phyloP scores from a whole-genome alignment of 768 basidiomycete genomes.

The Tricholoma flavovirens region DNA sequence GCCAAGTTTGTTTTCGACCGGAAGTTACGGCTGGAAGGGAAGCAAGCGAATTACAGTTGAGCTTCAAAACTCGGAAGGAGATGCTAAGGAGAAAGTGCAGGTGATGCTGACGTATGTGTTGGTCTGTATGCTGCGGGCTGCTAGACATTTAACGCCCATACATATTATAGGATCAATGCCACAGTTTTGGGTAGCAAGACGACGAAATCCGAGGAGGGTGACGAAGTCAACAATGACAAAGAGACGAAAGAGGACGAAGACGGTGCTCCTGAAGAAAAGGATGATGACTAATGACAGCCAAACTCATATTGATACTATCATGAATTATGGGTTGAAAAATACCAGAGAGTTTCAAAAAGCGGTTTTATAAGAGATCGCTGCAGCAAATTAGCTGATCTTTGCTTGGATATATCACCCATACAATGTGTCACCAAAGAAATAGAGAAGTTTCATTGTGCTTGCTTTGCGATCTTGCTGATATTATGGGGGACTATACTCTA shows the following conservation, averaged over 20 bases:
- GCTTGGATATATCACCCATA: too few species aligned
- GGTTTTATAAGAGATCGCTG: too few species aligned
- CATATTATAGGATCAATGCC: slow-evolving; percentile 61
- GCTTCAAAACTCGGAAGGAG: slow-evolving; percentile 44
- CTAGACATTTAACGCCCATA: slow-evolving; percentile 1
- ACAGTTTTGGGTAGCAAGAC: slow-evolving; percentile 69
- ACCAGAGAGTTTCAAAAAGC: too few species aligned
- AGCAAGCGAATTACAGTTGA: slow-evolving; percentile 63
- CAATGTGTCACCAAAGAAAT: too few species aligned
- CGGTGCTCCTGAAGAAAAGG: slow-evolving; percentile 16
- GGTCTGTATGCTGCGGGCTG: background rate
- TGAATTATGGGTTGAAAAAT: too few species aligned
- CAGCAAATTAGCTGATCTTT: too few species aligned
- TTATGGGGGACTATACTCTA: too few species aligned
- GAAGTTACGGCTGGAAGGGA: slow-evolving; percentile 85
- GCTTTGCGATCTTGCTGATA: too few species aligned
- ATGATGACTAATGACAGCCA: background rate
- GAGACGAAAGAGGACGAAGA: slow-evolving; percentile 19
- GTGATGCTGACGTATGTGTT: slow-evolving; percentile 65
- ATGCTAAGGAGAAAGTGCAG: slow-evolving; percentile 59
- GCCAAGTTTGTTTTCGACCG: slow-evolving; percentile 61
- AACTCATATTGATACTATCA: too few species aligned
- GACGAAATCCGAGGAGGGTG: slow-evolving; percentile 34
- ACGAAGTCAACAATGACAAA: slow-evolving; percentile 18
- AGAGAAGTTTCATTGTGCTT: too few species aligned